Base-by-base conservation (phyloP, 2,329 filamentous ascomycete genomes). In the Albifimbria verrucaria region DNA sequence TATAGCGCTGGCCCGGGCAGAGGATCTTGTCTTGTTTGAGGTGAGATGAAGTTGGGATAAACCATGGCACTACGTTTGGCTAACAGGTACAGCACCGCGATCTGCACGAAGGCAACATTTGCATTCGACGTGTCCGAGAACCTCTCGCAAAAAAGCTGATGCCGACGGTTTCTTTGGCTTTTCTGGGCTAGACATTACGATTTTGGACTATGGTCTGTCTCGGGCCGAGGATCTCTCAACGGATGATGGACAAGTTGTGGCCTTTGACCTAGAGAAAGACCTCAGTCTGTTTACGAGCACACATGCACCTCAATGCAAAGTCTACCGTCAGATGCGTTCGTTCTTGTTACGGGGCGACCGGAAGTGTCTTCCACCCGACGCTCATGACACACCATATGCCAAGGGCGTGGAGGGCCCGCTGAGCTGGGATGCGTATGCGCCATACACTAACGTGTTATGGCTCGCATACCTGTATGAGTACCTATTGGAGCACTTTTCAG, bases 371-470 rank as follows among this genome's bases (percentile, higher is more conserved):
- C 76, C 77, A 2, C 74, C 79, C 0, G 65, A 73, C 49, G 66
- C 68, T 3, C 79, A 83, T 65, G 66, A 68, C 47, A 72, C 64
- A 3, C 74, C 79, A 0, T 81, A 82, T 58, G 72, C 74, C 25
- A 57, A 64, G 17, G 75, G 75, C 1, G 61, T 77, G 32, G 70
- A 77, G 52, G 78, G 76, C 1, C 65, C 77, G 3, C 71, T 85
- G 11, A 77, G 74, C 2, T 87, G 84, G 84, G 65, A 72, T 5
- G 72, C 68, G 1, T 78, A 80, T 57, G 75, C 75, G 24, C 82
- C 84, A 1, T 87, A 86, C 64, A 85, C 81, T 4, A 87, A 87
- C 56, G 81, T 86, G 2, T 69, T 87, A 18, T 87, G 84, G 84
- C 73, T 87, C 42, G 79, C 81, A 3, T 87, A 86, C 56, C 69